These are phyloP conservation scores for Nicotiana attenuata DNA, from an alignment of 257 asterid genomes.

Conservation along the genomic window DNA sequence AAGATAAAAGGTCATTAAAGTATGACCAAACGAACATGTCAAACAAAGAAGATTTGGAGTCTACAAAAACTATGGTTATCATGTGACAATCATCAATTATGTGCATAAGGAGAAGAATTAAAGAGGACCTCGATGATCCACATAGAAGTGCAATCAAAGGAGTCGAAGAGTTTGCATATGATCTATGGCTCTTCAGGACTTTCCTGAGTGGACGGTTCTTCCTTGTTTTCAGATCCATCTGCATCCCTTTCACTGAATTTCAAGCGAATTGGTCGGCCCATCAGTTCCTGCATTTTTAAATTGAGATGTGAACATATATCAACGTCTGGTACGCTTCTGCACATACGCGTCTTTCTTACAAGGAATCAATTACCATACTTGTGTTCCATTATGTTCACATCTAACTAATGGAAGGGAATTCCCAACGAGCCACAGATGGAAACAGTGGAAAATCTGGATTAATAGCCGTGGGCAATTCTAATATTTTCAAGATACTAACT, in stretches of 20 bases:
- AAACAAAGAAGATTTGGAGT: background rate
- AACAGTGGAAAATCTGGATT: background rate
- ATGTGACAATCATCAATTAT: background rate
- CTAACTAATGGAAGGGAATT: background rate
- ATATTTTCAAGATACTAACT: background rate
- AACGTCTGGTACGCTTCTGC: background rate
- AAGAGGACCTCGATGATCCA: slow-evolving; percentile 14
- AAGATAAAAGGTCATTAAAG: background rate
- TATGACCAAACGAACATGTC: background rate
- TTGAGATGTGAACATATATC: slow-evolving; percentile 6
- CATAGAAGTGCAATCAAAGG: background rate
- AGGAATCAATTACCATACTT: background rate
- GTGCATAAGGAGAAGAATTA: slow-evolving; percentile 5
- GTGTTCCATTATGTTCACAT: background rate
- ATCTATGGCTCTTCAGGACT: slow-evolving; percentile 29
- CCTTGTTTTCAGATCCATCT: slow-evolving; percentile 29
- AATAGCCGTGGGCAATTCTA: background rate
- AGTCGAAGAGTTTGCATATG: too few relatives aligned
- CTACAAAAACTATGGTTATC: background rate
- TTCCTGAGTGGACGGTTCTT: slow-evolving; percentile 23
- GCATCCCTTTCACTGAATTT: slow-evolving; percentile 51
- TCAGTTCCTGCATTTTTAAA: slow-evolving; percentile 47
- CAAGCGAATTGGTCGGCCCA: slow-evolving; percentile 66
- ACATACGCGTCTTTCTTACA: background rate
- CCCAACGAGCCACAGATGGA: background rate